Base-by-base conservation (phyloP, 768 basidiomycete species). In the Naganishia randhawae region DNA sequence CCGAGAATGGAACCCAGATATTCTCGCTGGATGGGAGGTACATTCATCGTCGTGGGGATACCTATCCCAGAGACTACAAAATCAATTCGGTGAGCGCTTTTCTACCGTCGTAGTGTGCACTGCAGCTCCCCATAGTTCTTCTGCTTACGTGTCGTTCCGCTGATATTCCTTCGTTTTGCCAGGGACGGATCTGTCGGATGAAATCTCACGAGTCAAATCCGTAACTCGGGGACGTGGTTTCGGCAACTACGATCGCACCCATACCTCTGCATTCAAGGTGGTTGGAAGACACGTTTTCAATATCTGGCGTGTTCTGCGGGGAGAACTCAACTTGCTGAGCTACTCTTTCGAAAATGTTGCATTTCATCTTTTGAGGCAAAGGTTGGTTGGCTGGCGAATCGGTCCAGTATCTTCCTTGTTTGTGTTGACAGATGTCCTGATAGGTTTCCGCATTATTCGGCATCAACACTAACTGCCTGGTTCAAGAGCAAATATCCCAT, bases 41-140 rank as follows among this genome's bases (percentile, higher is more conserved):
- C 92, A 96, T 75, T 82, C 83, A 22, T 83, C 85, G 2, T 92
- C 91, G 7, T 99, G 96, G 95, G 94, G 94, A 0, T 98, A 92
- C 78, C 81, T 96, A 0, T 81, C 83, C 55, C 85, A 85, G n/a
- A 84, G 95, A 48, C 89, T 86, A 0, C 45, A 74, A 17, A 77
- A 77, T 41, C 73, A 73, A 29, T 80, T 76, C 50, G 66, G 78
- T 79, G 63, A 73, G 78, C 74, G 48, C 57, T 13, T 35, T 33
- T 55, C 29, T 9, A n/a, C 35, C 33, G 37, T 53, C 50, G 65
- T 45, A 54, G 65, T 51, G 50, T n/a, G 39, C 50, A 66, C 48
- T 32, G 16, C 17, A 8, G 22, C 7, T 29, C 53, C 14, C 25
- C 9, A 6, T 29, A 25, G 6, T 48, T 53, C 45, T 65, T 35